Conservation (phyloP, 306 rosid species). For the Castanopsis chinensis region DNA sequence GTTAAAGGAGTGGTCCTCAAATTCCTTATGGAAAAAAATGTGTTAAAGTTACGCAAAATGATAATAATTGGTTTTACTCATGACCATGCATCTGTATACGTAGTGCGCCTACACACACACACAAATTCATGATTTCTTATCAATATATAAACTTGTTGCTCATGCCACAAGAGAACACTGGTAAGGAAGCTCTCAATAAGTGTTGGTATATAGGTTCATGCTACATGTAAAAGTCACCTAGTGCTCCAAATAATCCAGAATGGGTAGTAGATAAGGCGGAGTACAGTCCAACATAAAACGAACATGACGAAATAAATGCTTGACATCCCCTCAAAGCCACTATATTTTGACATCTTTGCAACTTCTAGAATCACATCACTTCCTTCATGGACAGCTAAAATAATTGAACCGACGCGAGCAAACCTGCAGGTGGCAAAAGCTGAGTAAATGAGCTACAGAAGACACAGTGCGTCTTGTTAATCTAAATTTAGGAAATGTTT, state of each 20-base stretch:
- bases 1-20: neutral
- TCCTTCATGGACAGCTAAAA: conserved; percentile 90
- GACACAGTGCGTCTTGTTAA: conserved; percentile 4
- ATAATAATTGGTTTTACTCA: neutral
- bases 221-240: conserved; percentile 34
- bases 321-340: conserved; percentile 67
- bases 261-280: conserved; percentile 83
- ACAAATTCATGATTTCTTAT: neutral
- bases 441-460: neutral
- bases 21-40: neutral
- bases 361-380: conserved; percentile 81
- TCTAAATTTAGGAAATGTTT: neutral
- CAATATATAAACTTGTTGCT: neutral
- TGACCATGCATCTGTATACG: neutral
- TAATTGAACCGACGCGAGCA: conserved; percentile 81
- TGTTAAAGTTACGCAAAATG: neutral
- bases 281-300: conserved; percentile 62
- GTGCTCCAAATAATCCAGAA: conserved; percentile 93
- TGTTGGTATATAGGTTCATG: neutral
- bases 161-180: neutral
- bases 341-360: conserved; percentile 90
- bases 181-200: neutral
- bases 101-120: neutral
- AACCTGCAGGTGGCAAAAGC: conserved; percentile 46
- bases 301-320: conserved; percentile 73